phyloP scores from a whole-genome alignment of 768 basidiomycete genomes.

The Chalciporus pseudorubinellus region DNA sequence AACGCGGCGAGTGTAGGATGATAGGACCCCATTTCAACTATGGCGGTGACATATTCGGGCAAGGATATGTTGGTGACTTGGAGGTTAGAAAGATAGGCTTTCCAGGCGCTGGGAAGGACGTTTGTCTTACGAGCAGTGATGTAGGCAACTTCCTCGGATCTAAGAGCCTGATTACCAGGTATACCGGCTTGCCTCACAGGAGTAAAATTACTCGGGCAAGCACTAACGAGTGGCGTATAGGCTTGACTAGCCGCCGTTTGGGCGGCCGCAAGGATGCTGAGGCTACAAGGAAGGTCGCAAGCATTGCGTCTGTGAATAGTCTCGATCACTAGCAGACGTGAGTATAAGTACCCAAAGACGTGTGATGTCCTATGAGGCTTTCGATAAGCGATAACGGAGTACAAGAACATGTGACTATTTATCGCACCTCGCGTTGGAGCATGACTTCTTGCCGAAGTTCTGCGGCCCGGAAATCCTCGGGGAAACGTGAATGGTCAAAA shows the following conservation, averaged over 20 bases:
- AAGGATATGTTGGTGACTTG: neutral
- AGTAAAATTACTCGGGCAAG: neutral
- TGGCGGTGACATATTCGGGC: constrained; percentile 1
- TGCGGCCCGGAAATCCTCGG: neutral
- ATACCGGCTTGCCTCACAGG: neutral
- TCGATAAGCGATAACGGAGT: neutral
- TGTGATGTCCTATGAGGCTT: neutral
- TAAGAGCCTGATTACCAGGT: neutral
- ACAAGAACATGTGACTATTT: neutral
- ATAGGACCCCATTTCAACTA: constrained; percentile 31
- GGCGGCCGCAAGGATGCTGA: neutral
- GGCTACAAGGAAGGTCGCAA: neutral
- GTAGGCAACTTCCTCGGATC: neutral
- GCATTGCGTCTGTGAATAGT: neutral
- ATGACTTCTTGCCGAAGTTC: neutral
- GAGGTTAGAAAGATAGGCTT: neutral
- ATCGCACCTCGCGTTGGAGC: neutral
- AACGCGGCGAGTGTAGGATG: constrained; percentile 38
- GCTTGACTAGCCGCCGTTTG: neutral
- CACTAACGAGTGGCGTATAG: neutral
- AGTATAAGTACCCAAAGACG: neutral
- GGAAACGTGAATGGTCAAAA: neutral
- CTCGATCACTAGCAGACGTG: neutral
- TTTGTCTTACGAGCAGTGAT: neutral
- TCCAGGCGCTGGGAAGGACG: neutral